Conservation (phyloP, 768 basidiomycete species). For the Pluteus cervinus region DNA sequence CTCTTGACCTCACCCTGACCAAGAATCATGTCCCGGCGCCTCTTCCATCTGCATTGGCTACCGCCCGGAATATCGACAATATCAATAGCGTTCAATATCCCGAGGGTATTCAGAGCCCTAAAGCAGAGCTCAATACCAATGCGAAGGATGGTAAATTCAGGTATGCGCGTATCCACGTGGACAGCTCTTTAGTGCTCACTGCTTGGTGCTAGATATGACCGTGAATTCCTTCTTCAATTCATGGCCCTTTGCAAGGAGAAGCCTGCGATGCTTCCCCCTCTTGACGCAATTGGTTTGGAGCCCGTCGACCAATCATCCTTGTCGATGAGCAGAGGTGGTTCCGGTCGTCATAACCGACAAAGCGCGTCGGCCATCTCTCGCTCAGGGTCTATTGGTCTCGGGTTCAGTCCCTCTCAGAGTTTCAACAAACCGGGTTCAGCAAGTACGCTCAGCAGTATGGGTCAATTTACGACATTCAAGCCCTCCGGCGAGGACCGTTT, state of each 20-base stretch:
- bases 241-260: constrained; percentile 94
- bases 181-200: neutral
- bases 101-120: constrained; percentile 75
- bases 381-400: constrained; percentile 39
- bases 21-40: constrained; percentile 36
- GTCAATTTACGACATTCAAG: constrained; percentile 59
- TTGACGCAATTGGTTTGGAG: constrained; percentile 89
- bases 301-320: constrained; percentile 53
- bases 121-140: constrained; percentile 76
- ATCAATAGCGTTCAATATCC: constrained; percentile 76
- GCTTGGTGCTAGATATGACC: constrained; percentile 68
- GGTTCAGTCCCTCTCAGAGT: constrained; percentile 23
- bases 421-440: constrained; percentile 44
- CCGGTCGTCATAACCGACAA: constrained; percentile 54
- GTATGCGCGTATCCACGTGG: constrained; percentile 32
- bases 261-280: constrained; percentile 82
- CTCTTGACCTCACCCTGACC: constrained; percentile 60
- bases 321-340: constrained; percentile 54
- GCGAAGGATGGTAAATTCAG: constrained; percentile 87
- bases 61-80: constrained; percentile 83
- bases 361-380: constrained; percentile 38
- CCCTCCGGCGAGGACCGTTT: constrained; percentile 65
- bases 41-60: constrained; percentile 64
- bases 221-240: constrained; percentile 96
- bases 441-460: constrained; percentile 51